Conservation (phyloP, 2,329 filamentous ascomycete species). For the Colletotrichum tamarilloi region DNA sequence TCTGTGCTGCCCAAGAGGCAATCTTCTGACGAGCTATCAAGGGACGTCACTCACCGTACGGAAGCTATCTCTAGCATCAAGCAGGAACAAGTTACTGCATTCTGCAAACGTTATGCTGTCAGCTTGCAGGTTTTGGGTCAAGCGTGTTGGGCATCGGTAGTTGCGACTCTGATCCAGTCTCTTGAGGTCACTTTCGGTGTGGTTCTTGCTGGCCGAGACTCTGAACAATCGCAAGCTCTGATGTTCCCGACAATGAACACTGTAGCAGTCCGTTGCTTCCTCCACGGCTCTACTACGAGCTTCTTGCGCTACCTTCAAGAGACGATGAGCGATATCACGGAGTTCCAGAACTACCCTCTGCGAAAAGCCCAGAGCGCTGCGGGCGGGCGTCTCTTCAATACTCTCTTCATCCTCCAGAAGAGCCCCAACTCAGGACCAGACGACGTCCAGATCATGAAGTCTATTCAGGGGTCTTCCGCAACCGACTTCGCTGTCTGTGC, state of each 20-base stretch:
- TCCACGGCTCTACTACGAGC: conserved; percentile 74
- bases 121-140: conserved; percentile 83
- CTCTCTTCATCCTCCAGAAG: conserved; percentile 66
- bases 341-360: conserved; percentile 82
- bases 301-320: conserved; percentile 81
- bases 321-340: conserved; percentile 72
- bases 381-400: conserved; percentile 60
- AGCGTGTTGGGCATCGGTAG: conserved; percentile 77
- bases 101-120: conserved; percentile 75
- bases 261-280: conserved; percentile 76
- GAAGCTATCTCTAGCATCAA: conserved; percentile 47
- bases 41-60: conserved; percentile 51
- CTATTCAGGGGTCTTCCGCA: conserved; percentile 71
- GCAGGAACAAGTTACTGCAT: conserved; percentile 49
- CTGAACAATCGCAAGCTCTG: conserved; percentile 72
- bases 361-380: conserved; percentile 69
- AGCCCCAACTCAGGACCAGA: conserved; percentile 20
- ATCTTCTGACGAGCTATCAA: conserved; percentile 42
- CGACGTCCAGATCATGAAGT: conserved; percentile 63
- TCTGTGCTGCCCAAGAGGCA: conserved; percentile 44
- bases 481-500: conserved; percentile 86
- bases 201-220: conserved; percentile 86
- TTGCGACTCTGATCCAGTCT: conserved; percentile 70
- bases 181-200: conserved; percentile 86
- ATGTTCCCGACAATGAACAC: conserved; percentile 96